These are phyloP conservation scores for Straminergon stramineum DNA, from an alignment of 225 moss, liverwort and hornwort genomes.

Conservation along the genomic window DNA sequence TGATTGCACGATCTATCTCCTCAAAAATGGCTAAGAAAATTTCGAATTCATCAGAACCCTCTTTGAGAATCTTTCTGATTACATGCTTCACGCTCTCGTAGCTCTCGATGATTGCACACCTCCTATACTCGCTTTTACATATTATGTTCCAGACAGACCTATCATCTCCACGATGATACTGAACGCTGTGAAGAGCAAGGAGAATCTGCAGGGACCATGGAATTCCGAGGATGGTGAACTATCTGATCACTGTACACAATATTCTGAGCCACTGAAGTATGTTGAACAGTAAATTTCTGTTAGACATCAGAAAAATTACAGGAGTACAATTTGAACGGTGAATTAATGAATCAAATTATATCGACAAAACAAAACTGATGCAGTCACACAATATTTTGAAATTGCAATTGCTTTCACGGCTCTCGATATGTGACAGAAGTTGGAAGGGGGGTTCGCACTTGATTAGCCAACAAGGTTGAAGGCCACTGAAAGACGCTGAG, in stretches of 20 bases:
- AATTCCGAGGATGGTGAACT: not conserved
- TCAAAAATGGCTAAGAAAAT: conserved; percentile 61
- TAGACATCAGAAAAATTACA: not conserved
- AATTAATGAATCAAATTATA: no score
- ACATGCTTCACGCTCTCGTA: conserved; percentile 78
- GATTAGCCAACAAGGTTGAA: conserved; percentile 70
- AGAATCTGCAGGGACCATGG: conserved; percentile 49
- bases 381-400: not conserved
- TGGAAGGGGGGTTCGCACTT: conserved; percentile 24
- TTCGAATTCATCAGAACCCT: conserved; percentile 31
- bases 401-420: not conserved
- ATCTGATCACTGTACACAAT: not conserved
- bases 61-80: conserved; percentile 45
- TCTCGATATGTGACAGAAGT: not conserved
- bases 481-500: conserved; percentile 92
- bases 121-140: conserved; percentile 69
- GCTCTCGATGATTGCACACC: conserved; percentile 74
- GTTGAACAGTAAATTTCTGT: not conserved
- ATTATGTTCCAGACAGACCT: conserved; percentile 66
- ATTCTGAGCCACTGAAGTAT: not conserved
- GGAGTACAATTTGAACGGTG: not conserved
- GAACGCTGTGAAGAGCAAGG: conserved; percentile 53
- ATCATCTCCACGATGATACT: conserved; percentile 61
- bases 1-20: conserved; percentile 62
- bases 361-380: not conserved